These are phyloP conservation scores for Ustilago bromivora DNA, from an alignment of 1,284 basidiomycete genomes.

Conservation along the genomic window DNA sequence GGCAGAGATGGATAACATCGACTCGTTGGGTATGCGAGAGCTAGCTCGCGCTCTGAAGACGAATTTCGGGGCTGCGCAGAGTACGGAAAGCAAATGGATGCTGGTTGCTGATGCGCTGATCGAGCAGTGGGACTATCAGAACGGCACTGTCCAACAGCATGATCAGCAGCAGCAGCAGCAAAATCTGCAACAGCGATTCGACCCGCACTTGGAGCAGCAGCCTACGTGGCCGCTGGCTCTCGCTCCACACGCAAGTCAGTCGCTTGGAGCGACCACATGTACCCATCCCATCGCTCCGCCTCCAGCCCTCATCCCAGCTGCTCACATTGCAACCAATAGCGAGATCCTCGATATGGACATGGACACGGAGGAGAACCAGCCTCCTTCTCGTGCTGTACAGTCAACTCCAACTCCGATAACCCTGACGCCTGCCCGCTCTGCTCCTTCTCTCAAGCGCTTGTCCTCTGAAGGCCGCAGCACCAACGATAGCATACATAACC, in stretches of 20 bases:
- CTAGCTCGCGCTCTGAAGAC: constrained; percentile 25
- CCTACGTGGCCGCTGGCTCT: neutral
- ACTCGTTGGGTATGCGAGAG: constrained; percentile 43
- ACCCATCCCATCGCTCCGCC: neutral
- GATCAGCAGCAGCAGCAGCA: constrained; percentile 7
- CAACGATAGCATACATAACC: constrained; percentile 40
- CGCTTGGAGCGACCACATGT: neutral
- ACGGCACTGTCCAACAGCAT: neutral
- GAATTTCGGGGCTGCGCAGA: constrained; percentile 23
- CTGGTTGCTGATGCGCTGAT: constrained; percentile 37
- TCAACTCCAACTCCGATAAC: neutral
- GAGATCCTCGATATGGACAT: constrained; percentile 31
- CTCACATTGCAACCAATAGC: neutral
- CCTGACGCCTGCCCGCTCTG: neutral
- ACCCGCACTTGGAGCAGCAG: neutral
- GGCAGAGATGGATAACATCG: constrained; percentile 42
- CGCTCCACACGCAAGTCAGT: neutral
- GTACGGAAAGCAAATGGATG: constrained; percentile 26
- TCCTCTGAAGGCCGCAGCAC: constrained; percentile 28
- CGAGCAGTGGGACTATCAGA: constrained; percentile 51
- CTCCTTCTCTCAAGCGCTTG: neutral
- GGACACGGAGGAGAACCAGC: constrained; percentile 20
- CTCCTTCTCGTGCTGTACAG: neutral
- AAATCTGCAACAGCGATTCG: neutral
- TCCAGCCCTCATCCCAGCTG: neutral